phyloP scores from a whole-genome alignment of 1,139 yeast species.

The Suhomyces wounanorum region DNA sequence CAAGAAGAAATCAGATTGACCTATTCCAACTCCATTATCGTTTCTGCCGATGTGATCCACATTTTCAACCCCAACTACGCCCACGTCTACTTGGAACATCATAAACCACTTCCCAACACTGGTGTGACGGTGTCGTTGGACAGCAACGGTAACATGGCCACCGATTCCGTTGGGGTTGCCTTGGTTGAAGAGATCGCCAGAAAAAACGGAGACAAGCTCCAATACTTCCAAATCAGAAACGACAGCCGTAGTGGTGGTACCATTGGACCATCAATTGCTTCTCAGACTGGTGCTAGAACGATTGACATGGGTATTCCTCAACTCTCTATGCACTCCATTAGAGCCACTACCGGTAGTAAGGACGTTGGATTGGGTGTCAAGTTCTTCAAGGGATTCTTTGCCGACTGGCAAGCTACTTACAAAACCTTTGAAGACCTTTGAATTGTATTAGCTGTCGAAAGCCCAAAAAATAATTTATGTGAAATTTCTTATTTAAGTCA shows the following conservation, averaged over 20 bases:
- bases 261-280: slow-evolving; percentile 70
- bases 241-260: slow-evolving; percentile 78
- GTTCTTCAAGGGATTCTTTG: slow-evolving; percentile 64
- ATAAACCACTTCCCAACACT: slow-evolving; percentile 75
- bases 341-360: slow-evolving; percentile 72
- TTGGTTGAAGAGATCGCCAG: slow-evolving; percentile 66
- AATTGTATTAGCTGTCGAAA: not conserved
- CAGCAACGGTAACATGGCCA: slow-evolving; percentile 79
- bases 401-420: slow-evolving; percentile 56
- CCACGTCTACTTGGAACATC: slow-evolving; percentile 64
- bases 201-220: slow-evolving; percentile 60
- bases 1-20: slow-evolving; percentile 30
- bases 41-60: slow-evolving; percentile 72
- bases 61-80: slow-evolving; percentile 64
- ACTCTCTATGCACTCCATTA: slow-evolving; percentile 77
- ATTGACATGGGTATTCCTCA: slow-evolving; percentile 79
- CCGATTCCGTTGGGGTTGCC: slow-evolving; percentile 71
- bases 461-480: not conserved
- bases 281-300: slow-evolving; percentile 72
- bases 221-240: slow-evolving; percentile 71
- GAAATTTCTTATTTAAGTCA: not conserved
- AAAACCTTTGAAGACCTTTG: slow-evolving; percentile 46
- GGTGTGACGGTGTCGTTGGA: slow-evolving; percentile 74
- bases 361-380: slow-evolving; percentile 69
- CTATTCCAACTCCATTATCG: slow-evolving; percentile 56